Percentiles rank a stretch among this genome's conserved stretches.
These are phyloP conservation scores for Fraxinus xanthoxyloides DNA, from an alignment of 305 asterid species.

Conservation along the genomic window DNA sequence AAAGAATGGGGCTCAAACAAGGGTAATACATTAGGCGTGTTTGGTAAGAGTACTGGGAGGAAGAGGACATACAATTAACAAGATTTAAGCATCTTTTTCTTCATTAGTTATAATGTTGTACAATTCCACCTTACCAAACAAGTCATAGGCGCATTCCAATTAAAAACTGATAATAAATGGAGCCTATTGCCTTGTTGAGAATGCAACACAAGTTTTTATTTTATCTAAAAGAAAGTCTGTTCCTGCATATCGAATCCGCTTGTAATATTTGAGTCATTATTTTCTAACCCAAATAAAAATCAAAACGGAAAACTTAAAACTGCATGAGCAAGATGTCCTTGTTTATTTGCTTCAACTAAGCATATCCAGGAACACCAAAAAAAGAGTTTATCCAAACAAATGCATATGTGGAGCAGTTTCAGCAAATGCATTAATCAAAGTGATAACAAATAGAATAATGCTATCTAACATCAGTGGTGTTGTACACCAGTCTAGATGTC, in stretches of 20 bases:
- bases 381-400: background rate
- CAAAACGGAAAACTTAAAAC: background rate
- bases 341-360: background rate
- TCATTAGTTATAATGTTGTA: background rate
- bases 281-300: background rate
- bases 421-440: background rate
- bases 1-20: no score
- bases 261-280: constrained; percentile 8
- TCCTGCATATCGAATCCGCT: constrained; percentile 6
- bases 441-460: background rate
- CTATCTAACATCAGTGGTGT: no score
- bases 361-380: background rate
- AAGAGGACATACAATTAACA: background rate
- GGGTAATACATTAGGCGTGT: background rate
- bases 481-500: no score
- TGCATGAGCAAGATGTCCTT: background rate
- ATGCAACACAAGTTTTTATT: background rate
- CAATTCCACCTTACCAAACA: background rate
- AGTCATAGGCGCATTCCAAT: background rate
- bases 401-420: background rate
- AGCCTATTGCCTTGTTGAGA: background rate
- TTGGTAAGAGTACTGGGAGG: background rate
- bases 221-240: background rate
- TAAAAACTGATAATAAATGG: background rate
- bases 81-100: background rate